These are phyloP conservation scores for Russula abietina DNA, from an alignment of 768 basidiomycete species.

Conservation along the genomic window DNA sequence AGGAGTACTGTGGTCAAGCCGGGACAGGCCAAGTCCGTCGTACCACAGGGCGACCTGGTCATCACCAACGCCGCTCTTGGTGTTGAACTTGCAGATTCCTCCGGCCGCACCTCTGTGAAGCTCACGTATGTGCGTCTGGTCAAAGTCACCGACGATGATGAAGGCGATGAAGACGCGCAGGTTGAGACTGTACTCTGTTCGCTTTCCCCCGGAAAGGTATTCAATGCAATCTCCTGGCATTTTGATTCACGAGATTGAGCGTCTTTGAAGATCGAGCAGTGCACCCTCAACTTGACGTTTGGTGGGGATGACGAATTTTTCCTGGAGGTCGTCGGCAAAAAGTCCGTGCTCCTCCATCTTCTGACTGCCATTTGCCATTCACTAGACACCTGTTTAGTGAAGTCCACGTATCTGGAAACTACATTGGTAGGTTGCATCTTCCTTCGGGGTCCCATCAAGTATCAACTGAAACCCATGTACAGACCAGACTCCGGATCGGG, in stretches of 20 bases:
- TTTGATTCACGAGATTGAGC: constrained; percentile 3
- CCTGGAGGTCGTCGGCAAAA: constrained; percentile 74
- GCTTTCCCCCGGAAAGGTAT: constrained; percentile 75
- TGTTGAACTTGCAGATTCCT: constrained; percentile 57
- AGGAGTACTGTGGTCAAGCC: constrained; percentile 62
- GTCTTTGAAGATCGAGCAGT: constrained; percentile 64
- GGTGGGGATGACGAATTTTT: constrained; percentile 57
- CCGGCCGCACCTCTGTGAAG: constrained; percentile 61
- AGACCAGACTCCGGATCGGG: constrained; percentile 53
- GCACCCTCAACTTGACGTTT: constrained; percentile 62
- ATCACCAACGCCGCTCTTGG: constrained; percentile 82
- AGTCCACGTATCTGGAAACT: constrained; percentile 79
- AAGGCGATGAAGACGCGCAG: constrained; percentile 34
- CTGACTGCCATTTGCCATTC: neutral
- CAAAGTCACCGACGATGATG: constrained; percentile 41
- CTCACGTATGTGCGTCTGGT: constrained; percentile 45
- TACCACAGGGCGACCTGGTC: constrained; percentile 60
- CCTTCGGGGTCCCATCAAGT: neutral
- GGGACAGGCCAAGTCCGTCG: constrained; percentile 50
- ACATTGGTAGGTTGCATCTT: constrained; percentile 52
- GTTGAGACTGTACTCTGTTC: constrained; percentile 64
- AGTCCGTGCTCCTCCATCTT: constrained; percentile 43
- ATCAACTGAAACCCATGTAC: constrained; percentile 4
- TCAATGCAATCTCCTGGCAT: constrained; percentile 20
- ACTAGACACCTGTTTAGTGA: constrained; percentile 37